phyloP scores from a whole-genome alignment of 2,329 filamentous ascomycete genomes.

The Paecilomyces formosus region DNA sequence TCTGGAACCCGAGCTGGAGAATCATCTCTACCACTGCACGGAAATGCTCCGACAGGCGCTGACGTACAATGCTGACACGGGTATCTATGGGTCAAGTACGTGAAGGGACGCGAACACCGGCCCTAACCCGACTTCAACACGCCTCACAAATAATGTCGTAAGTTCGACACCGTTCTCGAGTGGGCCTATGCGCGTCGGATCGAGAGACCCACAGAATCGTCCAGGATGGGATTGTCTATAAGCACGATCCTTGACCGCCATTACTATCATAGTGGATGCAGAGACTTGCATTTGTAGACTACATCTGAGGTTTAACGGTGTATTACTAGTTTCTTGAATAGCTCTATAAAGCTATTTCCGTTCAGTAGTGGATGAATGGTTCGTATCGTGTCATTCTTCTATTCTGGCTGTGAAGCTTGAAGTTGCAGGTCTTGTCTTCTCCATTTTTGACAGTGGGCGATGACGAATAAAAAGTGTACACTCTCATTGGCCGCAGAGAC shows the following conservation, averaged over 20 bases:
- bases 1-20: slow-evolving; percentile 3
- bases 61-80: slow-evolving; percentile 9
- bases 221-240: slow-evolving; percentile 2
- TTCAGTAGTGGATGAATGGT: background rate
- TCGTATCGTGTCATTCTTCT: background rate
- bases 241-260: slow-evolving; percentile 1
- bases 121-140: slow-evolving; percentile 8
- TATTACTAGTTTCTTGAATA: background rate
- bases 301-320: background rate
- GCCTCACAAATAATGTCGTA: slow-evolving; percentile 8
- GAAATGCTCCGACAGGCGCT: slow-evolving; percentile 11
- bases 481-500: too few species aligned
- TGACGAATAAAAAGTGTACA: too few species aligned
- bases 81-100: slow-evolving; percentile 8
- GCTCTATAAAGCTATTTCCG: background rate
- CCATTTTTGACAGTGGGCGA: background rate
- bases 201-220: slow-evolving; percentile 1
- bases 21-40: slow-evolving; percentile 9
- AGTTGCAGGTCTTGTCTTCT: background rate
- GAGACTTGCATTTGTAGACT: background rate
- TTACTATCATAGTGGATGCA: background rate
- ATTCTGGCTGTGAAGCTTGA: too few species aligned
- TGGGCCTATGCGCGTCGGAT: slow-evolving; percentile 4
- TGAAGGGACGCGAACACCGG: slow-evolving; percentile 2
- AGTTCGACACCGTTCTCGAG: slow-evolving; percentile 5